Base-by-base conservation (phyloP, 2,329 filamentous ascomycete species). In the Pseudogymnoascus pannorum region DNA sequence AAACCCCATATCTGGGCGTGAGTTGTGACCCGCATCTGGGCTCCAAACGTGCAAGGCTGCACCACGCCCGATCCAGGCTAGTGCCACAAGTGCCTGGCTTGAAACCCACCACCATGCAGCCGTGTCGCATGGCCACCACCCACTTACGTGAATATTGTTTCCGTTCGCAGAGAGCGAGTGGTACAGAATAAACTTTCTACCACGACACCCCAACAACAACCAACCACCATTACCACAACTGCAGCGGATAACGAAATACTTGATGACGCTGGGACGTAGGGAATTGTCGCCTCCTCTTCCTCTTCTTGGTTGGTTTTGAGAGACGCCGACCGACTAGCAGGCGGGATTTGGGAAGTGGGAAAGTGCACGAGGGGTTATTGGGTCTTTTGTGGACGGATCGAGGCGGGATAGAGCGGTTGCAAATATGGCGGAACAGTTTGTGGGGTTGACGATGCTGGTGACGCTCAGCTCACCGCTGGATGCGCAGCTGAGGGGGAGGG, bases 361-460 rank as follows among this genome's bases (percentile, higher is more conserved):
- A 5, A 8, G 29, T 5, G 29, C 5, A 7, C 35, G 35, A 18
- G 35, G 35, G n/a, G 33, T 36, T 36, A n/a, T n/a, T n/a, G n/a
- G n/a, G n/a, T n/a, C n/a, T n/a, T n/a, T n/a, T n/a, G n/a, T n/a
- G n/a, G n/a, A n/a, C n/a, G n/a, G n/a, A n/a, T n/a, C n/a, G n/a
- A n/a, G n/a, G n/a, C n/a, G n/a, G n/a, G n/a, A n/a, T n/a, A n/a
- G n/a, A n/a, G n/a, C n/a, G n/a, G n/a, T n/a, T n/a, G 35, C 36
- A 24, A 14, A 9, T 36, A 73, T 72, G 70, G 68, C 69, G 63
- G 68, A 68, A 61, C 67, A 69, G 60, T 72, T 73, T 60, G 72
- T 73, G 42, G 72, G 72, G 22, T 69, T 73, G 63, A 71, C 69
- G 60, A 72, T 73, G 71, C 62, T 72, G 67, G 72, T 73, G 65